Evolutionary conservation across 2,329 filamentous ascomycete genomes (phyloP), one percentile per base, ranked within the genome.

Genomic region (Ophiostoma himal-ulmi): DNA sequence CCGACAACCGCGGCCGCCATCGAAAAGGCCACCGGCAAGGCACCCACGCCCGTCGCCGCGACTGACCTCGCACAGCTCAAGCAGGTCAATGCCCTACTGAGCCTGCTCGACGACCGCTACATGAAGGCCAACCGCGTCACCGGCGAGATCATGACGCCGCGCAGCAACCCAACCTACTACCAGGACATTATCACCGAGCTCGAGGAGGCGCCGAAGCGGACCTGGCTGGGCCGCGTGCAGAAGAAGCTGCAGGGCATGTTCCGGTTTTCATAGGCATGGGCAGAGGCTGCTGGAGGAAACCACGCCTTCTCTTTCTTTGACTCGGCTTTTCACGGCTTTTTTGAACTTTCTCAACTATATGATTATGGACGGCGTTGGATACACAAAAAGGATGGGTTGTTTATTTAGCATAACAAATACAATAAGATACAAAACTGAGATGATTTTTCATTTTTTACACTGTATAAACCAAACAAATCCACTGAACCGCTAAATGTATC

Each of bases 151-250:
- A 79, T 89, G 71, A 78, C 81, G 69, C 88, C 89, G 17, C 83
- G 82, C 76, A 88, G 86, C 75, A 87, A 90, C 74, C 88, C 88
- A 52, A 85, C 83, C 0, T 89, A 91, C 77, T 91, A 89, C 75
- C 77, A 81, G 26, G 85, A 89, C 73, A 78, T 91, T 39, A 77
- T 89, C 0, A 81, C 79, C 69, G 89, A 91, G 77, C 82, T 91
- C 34, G 85, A 90, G 48, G 85, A 85, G 74, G 88, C 86, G 3
- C 89, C 88, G 1, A 84, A 80, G 57, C 80, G 88, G 71, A 83
- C 83, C 8, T 87, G 83, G 80, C 76, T 85, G 30, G 81, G 83
- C 68, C 81, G 84, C 69, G 72, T 87, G 68, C 78, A 81, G 72
- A 85, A 89, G 76, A 82, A 82, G 72, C 75, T 89, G 73, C 83